Conservation (phyloP, 306 rosid genomes). For the Cicer chorassanicum region DNA sequence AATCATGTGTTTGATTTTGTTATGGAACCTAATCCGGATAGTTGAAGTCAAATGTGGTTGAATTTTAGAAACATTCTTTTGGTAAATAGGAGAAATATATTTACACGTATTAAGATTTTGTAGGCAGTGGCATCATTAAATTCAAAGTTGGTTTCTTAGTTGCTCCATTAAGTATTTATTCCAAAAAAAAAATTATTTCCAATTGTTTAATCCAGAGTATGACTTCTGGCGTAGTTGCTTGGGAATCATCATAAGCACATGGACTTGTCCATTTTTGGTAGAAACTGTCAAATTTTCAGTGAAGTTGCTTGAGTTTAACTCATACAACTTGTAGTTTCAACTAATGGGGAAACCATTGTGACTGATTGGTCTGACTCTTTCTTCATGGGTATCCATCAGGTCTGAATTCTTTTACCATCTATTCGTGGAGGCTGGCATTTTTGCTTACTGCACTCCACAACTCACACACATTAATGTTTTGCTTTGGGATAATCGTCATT, state of each 20-base stretch:
- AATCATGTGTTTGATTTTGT: conserved; percentile 7
- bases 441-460: neutral
- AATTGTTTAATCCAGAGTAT: conserved; percentile 6
- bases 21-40: conserved; percentile 17
- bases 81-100: conserved; percentile 23
- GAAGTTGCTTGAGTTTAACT: conserved; percentile 24
- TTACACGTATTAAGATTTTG: neutral
- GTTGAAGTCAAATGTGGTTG: conserved; percentile 17
- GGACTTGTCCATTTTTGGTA: neutral
- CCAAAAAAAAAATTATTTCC: neutral
- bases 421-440: neutral
- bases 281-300: neutral
- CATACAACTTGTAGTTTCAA: conserved; percentile 9
- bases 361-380: neutral
- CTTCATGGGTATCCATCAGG: neutral
- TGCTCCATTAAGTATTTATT: neutral
- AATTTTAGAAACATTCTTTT: conserved; percentile 8
- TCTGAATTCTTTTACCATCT: neutral
- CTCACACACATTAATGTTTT: neutral
- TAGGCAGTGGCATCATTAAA: neutral
- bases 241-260: conserved; percentile 22
- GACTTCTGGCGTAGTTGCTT: conserved; percentile 6
- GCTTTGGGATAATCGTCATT: neutral
- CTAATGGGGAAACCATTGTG: neutral
- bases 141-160: conserved; percentile 14